Base-by-base conservation (phyloP, 441 rosid species). In the Mallotus repandus region DNA sequence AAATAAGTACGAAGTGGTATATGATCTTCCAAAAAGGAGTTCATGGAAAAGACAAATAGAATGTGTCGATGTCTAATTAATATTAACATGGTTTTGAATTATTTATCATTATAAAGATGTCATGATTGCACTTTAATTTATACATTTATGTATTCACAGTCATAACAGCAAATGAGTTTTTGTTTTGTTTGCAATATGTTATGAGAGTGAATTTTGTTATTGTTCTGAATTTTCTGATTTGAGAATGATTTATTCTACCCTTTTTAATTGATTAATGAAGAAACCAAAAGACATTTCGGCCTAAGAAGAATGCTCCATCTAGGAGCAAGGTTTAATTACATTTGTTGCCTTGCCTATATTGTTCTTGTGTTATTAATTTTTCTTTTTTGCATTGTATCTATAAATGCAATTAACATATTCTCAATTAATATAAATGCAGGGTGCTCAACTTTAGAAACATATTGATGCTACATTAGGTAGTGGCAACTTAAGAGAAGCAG, bases 401-500 rank as follows among this genome's bases (percentile, higher is more conserved):
- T 38, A 5, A 38, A 38, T 38, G 41, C 7, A 38, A 38, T 38
- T 38, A 5, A 4, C 10, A 46, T 62, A 38, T 48, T 48, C 16
- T 35, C 22, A 1, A 70, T 22, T 13, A 4, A 41, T 14, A 13
- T 2, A 60, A 66, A 43, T 76, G 83, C 86, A 96, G 97, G 99
- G 98, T 64, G 98, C 97, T 60, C 97, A 96, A 80, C 98, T 96
- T 81, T 80, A 91, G 68, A 86, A 86, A 76, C 98, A 91, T 77
- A 96, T 93, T 57, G 98, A 96, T 87, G 97, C 99, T 19, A 96
- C 99, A 50, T 72, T 96, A 22, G 98, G 97, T 35, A 96, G 99
- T 77, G 99, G 99, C 70, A 96, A 96, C 78, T 85, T 96, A 66
- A 89, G 98, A 81, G 99, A 96, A 88, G 99, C 98, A 2, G 97